These are phyloP conservation scores for Sugiyamaella japonica DNA, from an alignment of 1,139 yeast species.

Conservation along the genomic window DNA sequence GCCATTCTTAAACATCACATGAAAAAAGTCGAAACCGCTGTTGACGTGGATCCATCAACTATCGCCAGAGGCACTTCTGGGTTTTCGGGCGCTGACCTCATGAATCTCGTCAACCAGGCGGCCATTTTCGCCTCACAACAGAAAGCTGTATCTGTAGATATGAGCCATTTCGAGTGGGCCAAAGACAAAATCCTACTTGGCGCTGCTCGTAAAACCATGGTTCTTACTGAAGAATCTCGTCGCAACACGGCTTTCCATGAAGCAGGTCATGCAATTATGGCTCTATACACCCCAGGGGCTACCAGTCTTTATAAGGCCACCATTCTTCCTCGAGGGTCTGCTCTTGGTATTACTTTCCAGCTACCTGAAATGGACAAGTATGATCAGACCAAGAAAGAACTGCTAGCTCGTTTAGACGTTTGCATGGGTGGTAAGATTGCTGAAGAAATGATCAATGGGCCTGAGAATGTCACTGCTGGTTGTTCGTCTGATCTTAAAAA, in stretches of 20 bases:
- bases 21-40: conserved; percentile 83
- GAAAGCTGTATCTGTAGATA: conserved; percentile 85
- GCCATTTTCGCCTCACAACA: conserved; percentile 95
- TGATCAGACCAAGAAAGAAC: conserved; percentile 85
- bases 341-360: conserved; percentile 94
- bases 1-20: conserved; percentile 91
- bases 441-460: conserved; percentile 88
- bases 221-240: conserved; percentile 91
- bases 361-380: conserved; percentile 98
- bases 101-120: conserved; percentile 95
- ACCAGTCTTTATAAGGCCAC: conserved; percentile 96
- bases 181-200: conserved; percentile 97
- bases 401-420: conserved; percentile 89
- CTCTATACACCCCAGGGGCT: conserved; percentile 93
- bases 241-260: conserved; percentile 96
- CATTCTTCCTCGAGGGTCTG: conserved; percentile 93
- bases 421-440: conserved; percentile 99
- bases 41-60: conserved; percentile 81
- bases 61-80: conserved; percentile 98
- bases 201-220: conserved; percentile 97
- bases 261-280: conserved; percentile 99
- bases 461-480: conserved; percentile 90
- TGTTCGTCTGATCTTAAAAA: conserved; percentile 87
- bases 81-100: conserved; percentile 92
- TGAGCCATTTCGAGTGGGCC: conserved; percentile 97